These are phyloP conservation scores for Cystofilobasidium bisporidii DNA, from an alignment of 768 basidiomycete species.

Conservation along the genomic window DNA sequence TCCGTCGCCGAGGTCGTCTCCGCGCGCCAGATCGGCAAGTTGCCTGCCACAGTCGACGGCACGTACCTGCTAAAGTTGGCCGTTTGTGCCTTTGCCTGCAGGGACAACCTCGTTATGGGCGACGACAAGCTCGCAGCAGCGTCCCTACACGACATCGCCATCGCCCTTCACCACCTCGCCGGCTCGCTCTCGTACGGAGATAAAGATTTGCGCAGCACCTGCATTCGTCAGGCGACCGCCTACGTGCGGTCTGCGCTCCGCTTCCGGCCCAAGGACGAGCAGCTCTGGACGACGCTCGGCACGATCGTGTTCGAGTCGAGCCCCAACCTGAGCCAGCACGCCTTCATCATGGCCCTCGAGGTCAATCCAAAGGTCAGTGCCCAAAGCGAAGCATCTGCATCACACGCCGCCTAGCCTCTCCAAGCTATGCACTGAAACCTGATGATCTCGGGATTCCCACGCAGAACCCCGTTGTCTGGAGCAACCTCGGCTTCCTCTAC, in stretches of 20 bases:
- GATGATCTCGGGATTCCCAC: not conserved
- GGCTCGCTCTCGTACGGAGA: constrained; percentile 37
- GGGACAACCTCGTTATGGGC: constrained; percentile 32
- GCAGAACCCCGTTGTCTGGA: constrained; percentile 69
- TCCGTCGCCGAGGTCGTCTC: constrained; percentile 32
- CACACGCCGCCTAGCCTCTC: too few relatives aligned
- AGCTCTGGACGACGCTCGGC: constrained; percentile 76
- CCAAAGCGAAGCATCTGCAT: not conserved
- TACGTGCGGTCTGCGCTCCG: constrained; percentile 43
- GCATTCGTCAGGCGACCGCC: constrained; percentile 16
- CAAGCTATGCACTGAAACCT: constrained; percentile 8
- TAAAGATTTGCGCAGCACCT: constrained; percentile 55
- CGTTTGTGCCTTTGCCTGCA: constrained; percentile 38
- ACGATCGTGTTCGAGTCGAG: constrained; percentile 58
- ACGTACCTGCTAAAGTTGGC: constrained; percentile 33
- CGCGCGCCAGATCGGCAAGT: constrained; percentile 29
- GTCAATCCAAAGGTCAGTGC: constrained; percentile 63
- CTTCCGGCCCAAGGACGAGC: constrained; percentile 58
- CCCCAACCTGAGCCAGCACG: constrained; percentile 74
- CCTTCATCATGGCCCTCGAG: constrained; percentile 80
- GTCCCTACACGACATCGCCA: constrained; percentile 64
- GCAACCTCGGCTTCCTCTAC: constrained; percentile 79
- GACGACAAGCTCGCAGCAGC: constrained; percentile 50
- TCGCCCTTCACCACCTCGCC: constrained; percentile 51
- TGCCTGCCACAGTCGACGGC: constrained; percentile 14